phyloP scores from a whole-genome alignment of 192 early-diverging fungal genomes.

The Glomus cerebriforme region DNA sequence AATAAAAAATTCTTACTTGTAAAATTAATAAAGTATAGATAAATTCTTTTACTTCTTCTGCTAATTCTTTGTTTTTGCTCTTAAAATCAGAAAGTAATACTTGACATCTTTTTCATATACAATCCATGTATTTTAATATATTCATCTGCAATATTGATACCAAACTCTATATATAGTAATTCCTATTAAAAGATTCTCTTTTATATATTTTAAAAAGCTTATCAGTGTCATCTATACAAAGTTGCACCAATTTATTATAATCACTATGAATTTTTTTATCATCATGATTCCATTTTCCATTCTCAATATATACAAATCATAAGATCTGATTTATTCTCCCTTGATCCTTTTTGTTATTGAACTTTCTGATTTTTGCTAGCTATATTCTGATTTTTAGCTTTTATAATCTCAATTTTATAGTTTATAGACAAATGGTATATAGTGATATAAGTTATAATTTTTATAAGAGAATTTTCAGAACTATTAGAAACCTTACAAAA shows the following conservation, averaged over 20 bases:
- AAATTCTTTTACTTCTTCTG: constrained; percentile 26
- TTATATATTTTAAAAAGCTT: no score
- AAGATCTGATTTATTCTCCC: constrained; percentile 20
- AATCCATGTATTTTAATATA: constrained; percentile 18
- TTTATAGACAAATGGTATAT: constrained; percentile 18
- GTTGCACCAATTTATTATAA: no score
- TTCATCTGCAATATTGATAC: constrained; percentile 28
- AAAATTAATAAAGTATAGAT: constrained; percentile 20
- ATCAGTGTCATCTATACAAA: no score
- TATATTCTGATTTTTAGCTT: constrained; percentile 5
- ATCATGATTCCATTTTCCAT: no score
- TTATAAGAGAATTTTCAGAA: constrained; percentile 20
- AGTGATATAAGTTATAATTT: background rate
- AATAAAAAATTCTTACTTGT: constrained; percentile 23
- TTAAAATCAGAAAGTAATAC: constrained; percentile 3
- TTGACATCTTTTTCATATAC: constrained; percentile 22
- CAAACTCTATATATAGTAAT: constrained; percentile 16
- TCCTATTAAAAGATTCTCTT: no score
- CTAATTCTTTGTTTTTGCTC: constrained; percentile 20
- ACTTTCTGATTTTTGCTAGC: constrained; percentile 17
- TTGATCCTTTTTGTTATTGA: background rate
- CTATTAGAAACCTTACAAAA: background rate
- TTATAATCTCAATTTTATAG: constrained; percentile 2
- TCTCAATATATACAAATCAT: no score
- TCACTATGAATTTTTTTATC: no score